Evolutionary conservation across 768 basidiomycete species (phyloP).

Genomic region (Boletus fagicola): DNA sequence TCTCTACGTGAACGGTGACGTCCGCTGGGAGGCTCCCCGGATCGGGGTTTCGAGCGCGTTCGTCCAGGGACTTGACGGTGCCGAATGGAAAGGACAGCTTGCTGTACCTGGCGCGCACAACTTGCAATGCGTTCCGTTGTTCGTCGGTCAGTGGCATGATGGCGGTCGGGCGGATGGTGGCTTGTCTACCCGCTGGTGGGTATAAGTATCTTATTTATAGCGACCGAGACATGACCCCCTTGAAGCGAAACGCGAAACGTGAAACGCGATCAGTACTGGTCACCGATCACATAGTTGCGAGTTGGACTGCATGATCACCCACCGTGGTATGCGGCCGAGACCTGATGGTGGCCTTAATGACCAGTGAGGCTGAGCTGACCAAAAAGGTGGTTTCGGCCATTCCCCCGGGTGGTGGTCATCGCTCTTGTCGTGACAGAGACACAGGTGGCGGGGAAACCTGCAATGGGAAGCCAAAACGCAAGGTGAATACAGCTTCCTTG

Average conservation of each 20-base stretch:
- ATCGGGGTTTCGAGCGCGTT: conserved; percentile 8
- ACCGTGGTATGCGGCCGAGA: neutral
- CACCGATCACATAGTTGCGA: too few relatives aligned
- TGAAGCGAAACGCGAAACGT: neutral
- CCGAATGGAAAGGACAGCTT: neutral
- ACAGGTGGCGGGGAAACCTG: neutral
- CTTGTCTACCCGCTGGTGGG: neutral
- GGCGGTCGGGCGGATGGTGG: neutral
- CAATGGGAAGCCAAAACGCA: neutral
- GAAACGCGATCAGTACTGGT: neutral
- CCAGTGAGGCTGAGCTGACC: too few relatives aligned
- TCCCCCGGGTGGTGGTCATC: neutral
- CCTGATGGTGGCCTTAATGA: neutral
- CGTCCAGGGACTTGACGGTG: conserved; percentile 10
- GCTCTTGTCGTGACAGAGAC: neutral
- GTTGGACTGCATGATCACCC: neutral
- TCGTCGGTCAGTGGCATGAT: conserved; percentile 15
- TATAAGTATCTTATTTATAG: neutral
- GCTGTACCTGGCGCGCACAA: neutral
- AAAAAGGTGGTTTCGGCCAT: neutral
- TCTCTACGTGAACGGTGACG: conserved; percentile 13
- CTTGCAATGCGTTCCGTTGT: conserved; percentile 12
- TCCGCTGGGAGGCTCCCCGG: conserved; percentile 9
- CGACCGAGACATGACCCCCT: neutral
- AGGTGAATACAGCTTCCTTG: neutral